Evolutionary conservation across 208 protist species (phyloP).

Genomic region (Acanthamoeba healyi): DNA sequence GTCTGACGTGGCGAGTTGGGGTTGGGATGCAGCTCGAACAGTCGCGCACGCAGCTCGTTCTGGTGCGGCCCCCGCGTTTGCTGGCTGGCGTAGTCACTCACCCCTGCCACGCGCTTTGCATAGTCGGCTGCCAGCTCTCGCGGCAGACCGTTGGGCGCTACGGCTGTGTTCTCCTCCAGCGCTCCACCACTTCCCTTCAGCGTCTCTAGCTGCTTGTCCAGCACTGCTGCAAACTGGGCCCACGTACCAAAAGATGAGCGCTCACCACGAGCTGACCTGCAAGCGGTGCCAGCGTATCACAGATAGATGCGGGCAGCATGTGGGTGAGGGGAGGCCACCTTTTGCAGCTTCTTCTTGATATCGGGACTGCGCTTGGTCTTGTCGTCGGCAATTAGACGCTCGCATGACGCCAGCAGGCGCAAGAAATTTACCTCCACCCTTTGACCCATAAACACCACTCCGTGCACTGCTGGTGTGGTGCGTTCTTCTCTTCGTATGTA

Average conservation of each 20-base stretch:
- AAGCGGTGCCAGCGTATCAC: no score
- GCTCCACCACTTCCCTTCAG: not conserved
- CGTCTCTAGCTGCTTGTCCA: not conserved
- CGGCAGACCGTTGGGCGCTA: not conserved
- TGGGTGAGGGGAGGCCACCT: not conserved
- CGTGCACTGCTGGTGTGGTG: not conserved
- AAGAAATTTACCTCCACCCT: conserved; percentile 6
- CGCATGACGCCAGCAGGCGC: conserved; percentile 6
- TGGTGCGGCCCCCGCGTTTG: not conserved
- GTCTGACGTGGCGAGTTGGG: not conserved
- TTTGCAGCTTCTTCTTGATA: not conserved
- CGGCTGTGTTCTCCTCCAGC: not conserved
- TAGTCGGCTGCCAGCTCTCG: not conserved
- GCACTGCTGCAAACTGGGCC: not conserved
- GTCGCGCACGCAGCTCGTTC: conserved; percentile 3
- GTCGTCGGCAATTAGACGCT: not conserved
- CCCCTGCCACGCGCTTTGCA: not conserved
- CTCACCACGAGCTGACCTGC: no score
- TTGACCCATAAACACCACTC: not conserved
- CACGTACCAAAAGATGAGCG: not conserved
- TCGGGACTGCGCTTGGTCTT: conserved; percentile 31
- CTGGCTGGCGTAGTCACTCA: conserved; percentile 4
- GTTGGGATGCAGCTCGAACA: conserved; percentile 4
- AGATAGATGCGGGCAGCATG: no score
- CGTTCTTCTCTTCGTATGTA: no score